Evolutionary conservation across 257 asterid genomes (phyloP).

Genomic region (Dorcoceras hygrometricum): DNA sequence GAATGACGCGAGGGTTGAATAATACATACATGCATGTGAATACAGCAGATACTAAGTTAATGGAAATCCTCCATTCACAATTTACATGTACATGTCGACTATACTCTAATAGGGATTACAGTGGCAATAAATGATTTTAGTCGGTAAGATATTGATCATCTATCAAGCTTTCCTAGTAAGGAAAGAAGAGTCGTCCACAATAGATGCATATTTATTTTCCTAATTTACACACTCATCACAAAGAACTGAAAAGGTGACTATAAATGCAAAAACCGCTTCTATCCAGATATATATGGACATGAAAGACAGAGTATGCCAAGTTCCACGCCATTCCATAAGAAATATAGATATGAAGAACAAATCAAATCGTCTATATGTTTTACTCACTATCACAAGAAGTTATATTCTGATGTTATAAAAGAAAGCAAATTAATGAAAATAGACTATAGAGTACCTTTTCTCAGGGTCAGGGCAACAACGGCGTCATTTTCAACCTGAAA

Average conservation of each 20-base stretch:
- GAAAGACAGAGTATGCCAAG: not conserved
- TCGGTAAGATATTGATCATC: not conserved
- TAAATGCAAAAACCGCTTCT: not conserved
- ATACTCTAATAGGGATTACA: not conserved
- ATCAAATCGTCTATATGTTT: not conserved
- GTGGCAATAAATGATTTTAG: not conserved
- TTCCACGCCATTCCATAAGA: not conserved
- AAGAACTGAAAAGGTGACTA: not conserved
- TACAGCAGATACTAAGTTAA: not conserved
- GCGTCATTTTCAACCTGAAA: constrained; percentile 90
- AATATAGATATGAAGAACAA: not conserved
- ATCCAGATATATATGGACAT: too few species aligned
- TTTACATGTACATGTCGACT: not conserved
- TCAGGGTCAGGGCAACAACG: constrained; percentile 74
- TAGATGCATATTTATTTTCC: not conserved
- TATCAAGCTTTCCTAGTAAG: not conserved
- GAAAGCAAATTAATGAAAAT: not conserved
- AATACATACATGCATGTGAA: not conserved
- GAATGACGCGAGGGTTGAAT: not conserved
- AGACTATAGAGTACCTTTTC: constrained; percentile 83
- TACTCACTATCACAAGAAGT: not conserved
- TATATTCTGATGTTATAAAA: too few species aligned
- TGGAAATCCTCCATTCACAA: not conserved
- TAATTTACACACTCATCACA: not conserved
- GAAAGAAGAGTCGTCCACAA: not conserved